Evolutionary conservation across 371 early-diverging fungal genomes (phyloP).

Genomic region (Gilbertella persicaria): DNA sequence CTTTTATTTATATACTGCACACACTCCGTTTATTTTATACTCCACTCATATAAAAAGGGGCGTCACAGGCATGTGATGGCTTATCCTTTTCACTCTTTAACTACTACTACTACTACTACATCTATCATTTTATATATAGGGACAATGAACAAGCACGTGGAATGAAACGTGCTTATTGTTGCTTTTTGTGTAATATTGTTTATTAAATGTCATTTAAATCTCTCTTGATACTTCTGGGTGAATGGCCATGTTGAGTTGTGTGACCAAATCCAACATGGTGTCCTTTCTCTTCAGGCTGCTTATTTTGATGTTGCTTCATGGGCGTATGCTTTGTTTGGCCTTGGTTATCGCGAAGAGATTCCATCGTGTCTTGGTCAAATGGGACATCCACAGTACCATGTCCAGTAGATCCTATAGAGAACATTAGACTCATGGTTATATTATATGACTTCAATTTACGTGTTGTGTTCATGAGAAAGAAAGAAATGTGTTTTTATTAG

Average conservation of each 20-base stretch:
- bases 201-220: conserved; percentile 25
- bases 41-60: too few species aligned
- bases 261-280: conserved; percentile 14
- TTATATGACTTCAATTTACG: neutral
- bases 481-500: conserved; percentile 5
- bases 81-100: too few species aligned
- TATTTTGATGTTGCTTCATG: neutral
- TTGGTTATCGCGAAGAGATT: neutral
- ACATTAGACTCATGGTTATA: neutral
- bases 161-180: neutral
- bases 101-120: too few species aligned
- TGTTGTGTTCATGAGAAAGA: neutral
- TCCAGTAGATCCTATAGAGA: conserved; percentile 24
- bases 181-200: too few species aligned
- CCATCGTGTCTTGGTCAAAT: conserved; percentile 2
- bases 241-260: conserved; percentile 10
- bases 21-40: too few species aligned
- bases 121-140: too few species aligned
- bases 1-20: too few species aligned
- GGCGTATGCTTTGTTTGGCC: neutral
- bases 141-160: too few species aligned
- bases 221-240: conserved; percentile 22
- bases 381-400: conserved; percentile 32
- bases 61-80: too few species aligned
- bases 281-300: neutral